Percentiles rank a stretch among this genome's conserved stretches.
phyloP scores from a whole-genome alignment of 2,329 filamentous ascomycete species.

The Aspergillus fructus region DNA sequence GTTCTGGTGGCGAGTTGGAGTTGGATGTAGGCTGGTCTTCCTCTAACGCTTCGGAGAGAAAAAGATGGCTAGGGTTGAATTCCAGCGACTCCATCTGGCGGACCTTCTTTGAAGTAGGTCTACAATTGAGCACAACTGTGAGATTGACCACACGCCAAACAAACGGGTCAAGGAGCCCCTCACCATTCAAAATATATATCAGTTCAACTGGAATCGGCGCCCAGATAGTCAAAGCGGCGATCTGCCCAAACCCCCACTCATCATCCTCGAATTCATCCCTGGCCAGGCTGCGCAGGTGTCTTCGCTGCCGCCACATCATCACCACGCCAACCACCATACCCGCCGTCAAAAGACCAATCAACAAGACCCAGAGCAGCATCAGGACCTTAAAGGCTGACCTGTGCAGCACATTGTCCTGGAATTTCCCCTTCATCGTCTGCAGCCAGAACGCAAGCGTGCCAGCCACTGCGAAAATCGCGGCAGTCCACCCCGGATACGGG shows the following conservation, averaged over 20 bases:
- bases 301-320: constrained; percentile 10
- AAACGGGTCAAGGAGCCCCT: too few species aligned
- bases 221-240: constrained; percentile 7
- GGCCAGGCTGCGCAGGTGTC: constrained; percentile 4
- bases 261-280: constrained; percentile 7
- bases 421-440: not conserved
- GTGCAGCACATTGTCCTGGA: constrained; percentile 1
- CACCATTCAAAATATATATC: constrained; percentile 4
- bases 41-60: not conserved
- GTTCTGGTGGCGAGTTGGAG: not conserved
- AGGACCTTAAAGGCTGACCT: not conserved
- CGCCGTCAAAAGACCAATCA: not conserved
- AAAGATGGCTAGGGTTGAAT: not conserved
- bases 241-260: constrained; percentile 5
- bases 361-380: constrained; percentile 1
- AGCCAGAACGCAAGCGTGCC: constrained; percentile 6
- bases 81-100: constrained; percentile 2
- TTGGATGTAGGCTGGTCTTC: not conserved
- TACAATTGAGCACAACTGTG: not conserved
- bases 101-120: not conserved
- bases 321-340: constrained; percentile 6
- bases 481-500: constrained; percentile 7
- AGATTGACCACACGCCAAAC: too few species aligned
- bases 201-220: constrained; percentile 4
- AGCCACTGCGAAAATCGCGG: constrained; percentile 4